Base-by-base conservation (phyloP, 1,284 basidiomycete genomes). In the Rhodotorula mucilaginosa region DNA sequence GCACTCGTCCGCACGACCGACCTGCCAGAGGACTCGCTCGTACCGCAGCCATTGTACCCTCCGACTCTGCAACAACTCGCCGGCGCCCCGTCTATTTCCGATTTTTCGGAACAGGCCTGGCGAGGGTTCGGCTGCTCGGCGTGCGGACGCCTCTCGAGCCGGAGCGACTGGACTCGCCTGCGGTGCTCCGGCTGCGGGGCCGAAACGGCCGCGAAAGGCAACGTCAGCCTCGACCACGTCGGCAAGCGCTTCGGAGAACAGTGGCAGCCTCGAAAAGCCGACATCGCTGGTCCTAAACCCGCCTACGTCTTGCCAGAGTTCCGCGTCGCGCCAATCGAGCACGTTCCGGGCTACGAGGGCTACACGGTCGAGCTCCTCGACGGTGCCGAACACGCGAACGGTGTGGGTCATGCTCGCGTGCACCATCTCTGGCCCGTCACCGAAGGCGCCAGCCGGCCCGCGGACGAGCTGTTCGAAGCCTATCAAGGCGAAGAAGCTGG, bases 131-230 rank as follows among this genome's bases (percentile, higher is more conserved):
- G 67, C 44, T 76, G 74, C 56, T 18, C 13, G 18, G 10, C 46
- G 0, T 76, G 74, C 57, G 74, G 74, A 0, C 62, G 74, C 15
- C 59, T 76, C 5, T 67, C 61, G 15, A 67, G 65, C 5, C 62
- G 74, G 4, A 60, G 64, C 44, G 60, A 70, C 29, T 76, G 74
- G 74, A 19, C 44, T 8, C 48, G 44, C 26, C 60, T 76, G 39
- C 23, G n/a, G 3, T 76, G 74, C 57, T 60, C 66, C 10, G 57
- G 59, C 6, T 75, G 72, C 62, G 61, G 62, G 16, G 62, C 48
- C 26, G 67, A 61, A 29, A 48, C 65, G 21, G 51, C 49, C 18
- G 68, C 67, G 21, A 61, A 39, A 15, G 65, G 56, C 8, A 44
- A 34, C 19, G n/a, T 1, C 2, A 48, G 47, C 13, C 8, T 44